Evolutionary conservation across 1,284 basidiomycete genomes (phyloP), one percentile per base, ranked within the genome.

Genomic region (Laetiporus sulphureus): DNA sequence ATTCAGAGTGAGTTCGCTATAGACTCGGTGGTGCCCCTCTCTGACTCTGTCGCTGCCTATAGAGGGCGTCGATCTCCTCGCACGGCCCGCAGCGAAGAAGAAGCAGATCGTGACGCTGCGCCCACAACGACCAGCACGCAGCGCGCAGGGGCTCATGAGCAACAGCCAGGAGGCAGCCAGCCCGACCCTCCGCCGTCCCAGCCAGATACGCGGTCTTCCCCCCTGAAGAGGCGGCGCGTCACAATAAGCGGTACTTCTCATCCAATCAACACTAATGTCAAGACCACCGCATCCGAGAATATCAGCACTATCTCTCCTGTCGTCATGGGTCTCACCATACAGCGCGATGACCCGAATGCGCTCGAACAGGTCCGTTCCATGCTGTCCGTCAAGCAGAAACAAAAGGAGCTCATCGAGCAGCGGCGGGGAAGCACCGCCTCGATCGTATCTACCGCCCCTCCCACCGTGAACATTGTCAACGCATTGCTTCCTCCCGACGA

Each of bases 211-310:
- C 65, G 61, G 22, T 66, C 74, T 18, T 69, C 69, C n/a, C 68
- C 78, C n/a, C 59, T 68, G n/a, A 82, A 85, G 70, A 80, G 73
- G 51, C 76, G 83, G 46, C 77, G 83, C 37, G 74, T 82, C 37
- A 85, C 83, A 36, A 68, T 83, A 58, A 77, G 73, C 55, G 78
- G 79, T 45, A 61, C 69, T 13, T 72, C 76, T 11, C 71, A 70
- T 47, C 65, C 71, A 32, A 68, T 75, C 53, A 72, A 75, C 54
- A 75, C 74, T 13, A 70, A 78, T 53, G 68, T 73, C 25, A 58
- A 67, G 27, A 57, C 59, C 3, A 44, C 63, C 11, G 54, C 69
- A 13, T 49, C 61, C 13, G 74, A 75, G 39, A 66, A 61, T 47
- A 70, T 75, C 23, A 71, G 76, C 23, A 72, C 79, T 42, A 75